phyloP scores from a whole-genome alignment of 129 eudicot genomes.

The Artemisia annua region DNA sequence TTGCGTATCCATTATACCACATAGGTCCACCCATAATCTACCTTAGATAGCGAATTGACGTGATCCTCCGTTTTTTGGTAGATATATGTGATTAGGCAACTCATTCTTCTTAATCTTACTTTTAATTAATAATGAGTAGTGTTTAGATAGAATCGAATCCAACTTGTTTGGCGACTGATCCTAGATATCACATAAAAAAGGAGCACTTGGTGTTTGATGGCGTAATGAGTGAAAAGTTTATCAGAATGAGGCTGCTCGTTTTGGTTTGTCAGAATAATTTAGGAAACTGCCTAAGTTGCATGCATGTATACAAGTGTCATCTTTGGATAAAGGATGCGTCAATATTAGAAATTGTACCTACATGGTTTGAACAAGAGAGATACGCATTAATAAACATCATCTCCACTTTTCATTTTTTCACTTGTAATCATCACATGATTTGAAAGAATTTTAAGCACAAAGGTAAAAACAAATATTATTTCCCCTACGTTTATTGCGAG shows the following conservation, averaged over 20 bases:
- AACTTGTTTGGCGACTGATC: slow-evolving; percentile 23
- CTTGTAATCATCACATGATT: too few species aligned
- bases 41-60: too few species aligned
- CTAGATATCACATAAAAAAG: slow-evolving; percentile 16
- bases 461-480: too few species aligned
- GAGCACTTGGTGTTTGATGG: slow-evolving; percentile 26
- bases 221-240: too few species aligned
- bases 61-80: not conserved
- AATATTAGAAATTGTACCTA: not conserved
- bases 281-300: not conserved
- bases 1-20: too few species aligned
- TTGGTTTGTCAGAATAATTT: not conserved
- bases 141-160: slow-evolving; percentile 25
- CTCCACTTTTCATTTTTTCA: too few species aligned
- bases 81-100: slow-evolving; percentile 8
- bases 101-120: slow-evolving; percentile 22
- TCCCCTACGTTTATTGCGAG: too few species aligned
- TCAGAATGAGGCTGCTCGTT: slow-evolving; percentile 24
- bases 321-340: not conserved
- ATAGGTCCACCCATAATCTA: too few species aligned
- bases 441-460: too few species aligned
- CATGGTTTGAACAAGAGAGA: too few species aligned
- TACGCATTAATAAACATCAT: too few species aligned
- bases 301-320: too few species aligned
- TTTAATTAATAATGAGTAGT: not conserved